Percentiles rank a stretch among this genome's conserved stretches.
phyloP scores from a whole-genome alignment of 202 grass and related monocot species.

The Digitaria exilis region DNA sequence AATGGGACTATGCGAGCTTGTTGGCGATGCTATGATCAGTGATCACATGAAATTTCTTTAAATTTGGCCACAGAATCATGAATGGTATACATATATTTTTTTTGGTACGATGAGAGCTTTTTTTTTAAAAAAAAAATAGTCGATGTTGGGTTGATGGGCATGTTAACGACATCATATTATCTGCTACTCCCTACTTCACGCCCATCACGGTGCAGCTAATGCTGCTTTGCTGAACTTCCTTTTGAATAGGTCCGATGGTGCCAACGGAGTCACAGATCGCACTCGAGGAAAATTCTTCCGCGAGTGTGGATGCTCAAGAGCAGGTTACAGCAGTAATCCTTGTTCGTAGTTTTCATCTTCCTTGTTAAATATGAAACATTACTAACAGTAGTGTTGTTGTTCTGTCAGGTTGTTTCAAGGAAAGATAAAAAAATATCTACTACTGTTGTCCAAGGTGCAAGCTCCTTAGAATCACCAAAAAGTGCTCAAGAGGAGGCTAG shows the following conservation, averaged over 20 bases:
- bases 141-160: not conserved
- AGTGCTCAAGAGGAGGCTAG: conserved; percentile 23
- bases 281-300: conserved; percentile 22
- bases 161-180: not conserved
- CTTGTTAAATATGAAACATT: not conserved
- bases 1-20: not conserved
- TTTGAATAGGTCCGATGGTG: conserved; percentile 12
- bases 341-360: not conserved
- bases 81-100: not conserved
- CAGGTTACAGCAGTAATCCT: conserved; percentile 1
- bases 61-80: not conserved
- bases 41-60: not conserved
- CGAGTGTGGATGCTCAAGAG: conserved; percentile 12
- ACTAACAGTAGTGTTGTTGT: not conserved
- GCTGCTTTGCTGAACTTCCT: not conserved
- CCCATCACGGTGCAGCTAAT: not conserved
- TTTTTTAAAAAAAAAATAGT: not conserved
- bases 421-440: conserved; percentile 19
- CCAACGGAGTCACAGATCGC: conserved; percentile 1
- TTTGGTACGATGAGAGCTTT: not conserved
- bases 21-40: not conserved
- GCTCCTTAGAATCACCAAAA: conserved; percentile 27
- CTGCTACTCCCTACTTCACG: not conserved
- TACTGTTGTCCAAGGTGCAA: not conserved
- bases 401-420: conserved; percentile 21